Percentiles rank a stretch among this genome's conserved stretches.
Evolutionary conservation across 2,329 filamentous ascomycete species (phyloP).

Genomic region (Colletotrichum tofieldiae): DNA sequence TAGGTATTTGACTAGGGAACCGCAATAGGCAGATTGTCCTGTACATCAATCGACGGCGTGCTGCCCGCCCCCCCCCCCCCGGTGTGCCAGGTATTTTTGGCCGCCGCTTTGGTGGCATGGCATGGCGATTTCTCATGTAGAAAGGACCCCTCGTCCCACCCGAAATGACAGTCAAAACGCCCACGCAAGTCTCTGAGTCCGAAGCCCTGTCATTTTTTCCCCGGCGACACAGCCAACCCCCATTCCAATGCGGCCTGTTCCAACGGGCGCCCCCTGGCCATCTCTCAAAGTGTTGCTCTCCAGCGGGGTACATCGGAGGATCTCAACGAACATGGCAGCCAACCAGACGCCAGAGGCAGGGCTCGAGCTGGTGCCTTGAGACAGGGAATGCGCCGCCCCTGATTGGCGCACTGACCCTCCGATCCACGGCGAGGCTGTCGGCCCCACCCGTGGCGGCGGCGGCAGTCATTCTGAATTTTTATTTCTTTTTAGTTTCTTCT

Average conservation of each 20-base stretch:
- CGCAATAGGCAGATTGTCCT: slow-evolving; percentile 17
- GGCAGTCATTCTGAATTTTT: slow-evolving; percentile 10
- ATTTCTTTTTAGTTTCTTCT: background rate
- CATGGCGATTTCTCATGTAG: slow-evolving; percentile 15
- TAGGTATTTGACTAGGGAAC: slow-evolving; percentile 5
- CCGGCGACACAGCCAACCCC: slow-evolving; percentile 17
- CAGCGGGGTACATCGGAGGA: slow-evolving; percentile 30
- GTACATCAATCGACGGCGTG: slow-evolving; percentile 37
- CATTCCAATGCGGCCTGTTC: slow-evolving; percentile 16
- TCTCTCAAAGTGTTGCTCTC: slow-evolving; percentile 9
- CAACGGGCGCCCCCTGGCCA: slow-evolving; percentile 12
- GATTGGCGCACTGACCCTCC: slow-evolving; percentile 34
- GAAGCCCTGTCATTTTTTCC: slow-evolving; percentile 17
- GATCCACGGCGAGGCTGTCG: slow-evolving; percentile 34
- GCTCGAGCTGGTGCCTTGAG: slow-evolving; percentile 18
- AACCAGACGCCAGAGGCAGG: slow-evolving; percentile 18
- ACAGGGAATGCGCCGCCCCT: slow-evolving; percentile 30
- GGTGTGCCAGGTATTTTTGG: slow-evolving; percentile 41
- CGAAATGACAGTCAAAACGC: slow-evolving; percentile 7
- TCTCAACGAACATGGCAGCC: slow-evolving; percentile 19
- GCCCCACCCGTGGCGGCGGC: slow-evolving; percentile 19
- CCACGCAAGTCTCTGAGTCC: background rate
- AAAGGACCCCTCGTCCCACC: slow-evolving; percentile 35
- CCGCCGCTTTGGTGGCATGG: slow-evolving; percentile 20
- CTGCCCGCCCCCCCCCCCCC: slow-evolving; percentile 1